phyloP scores from a whole-genome alignment of 371 early-diverging fungal genomes.

The Mortierella sp. region DNA sequence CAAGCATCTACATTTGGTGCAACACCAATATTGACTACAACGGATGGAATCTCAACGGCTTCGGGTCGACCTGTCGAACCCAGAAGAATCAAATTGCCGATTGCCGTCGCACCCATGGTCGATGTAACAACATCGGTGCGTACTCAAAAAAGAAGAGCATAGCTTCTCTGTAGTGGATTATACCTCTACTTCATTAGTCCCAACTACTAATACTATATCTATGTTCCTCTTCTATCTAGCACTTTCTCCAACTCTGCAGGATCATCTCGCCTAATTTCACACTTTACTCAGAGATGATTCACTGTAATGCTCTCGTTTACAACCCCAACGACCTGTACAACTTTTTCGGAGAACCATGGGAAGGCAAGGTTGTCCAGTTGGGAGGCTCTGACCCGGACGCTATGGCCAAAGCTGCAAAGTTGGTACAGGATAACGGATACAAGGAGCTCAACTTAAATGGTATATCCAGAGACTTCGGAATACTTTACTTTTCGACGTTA shows the following conservation, averaged over 20 bases:
- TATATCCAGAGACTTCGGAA: background rate
- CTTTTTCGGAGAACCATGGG: conserved; percentile 66
- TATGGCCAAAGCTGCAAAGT: conserved; percentile 66
- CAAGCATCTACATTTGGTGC: conserved; percentile 1
- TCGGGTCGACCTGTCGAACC: conserved; percentile 45
- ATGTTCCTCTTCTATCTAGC: conserved; percentile 35
- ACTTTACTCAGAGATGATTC: conserved; percentile 86
- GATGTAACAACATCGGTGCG: conserved; percentile 79
- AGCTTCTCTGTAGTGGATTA: no score
- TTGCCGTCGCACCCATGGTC: conserved; percentile 86
- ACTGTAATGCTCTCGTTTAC: conserved; percentile 75
- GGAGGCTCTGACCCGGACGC: conserved; percentile 68
- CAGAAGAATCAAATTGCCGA: conserved; percentile 58
- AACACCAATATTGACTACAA: background rate
- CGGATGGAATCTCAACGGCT: conserved; percentile 13
- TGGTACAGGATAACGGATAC: conserved; percentile 66
- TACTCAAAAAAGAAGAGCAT: background rate
- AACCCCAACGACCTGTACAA: conserved; percentile 59
- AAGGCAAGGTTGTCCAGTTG: conserved; percentile 71
- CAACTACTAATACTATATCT: background rate
- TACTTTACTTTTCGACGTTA: background rate
- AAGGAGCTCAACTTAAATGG: conserved; percentile 78
- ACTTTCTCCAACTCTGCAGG: conserved; percentile 76
- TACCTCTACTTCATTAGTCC: background rate
- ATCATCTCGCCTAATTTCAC: conserved; percentile 75